Evolutionary conservation across 306 rosid species (phyloP).

Genomic region (Sphenostylis stenocarpa): DNA sequence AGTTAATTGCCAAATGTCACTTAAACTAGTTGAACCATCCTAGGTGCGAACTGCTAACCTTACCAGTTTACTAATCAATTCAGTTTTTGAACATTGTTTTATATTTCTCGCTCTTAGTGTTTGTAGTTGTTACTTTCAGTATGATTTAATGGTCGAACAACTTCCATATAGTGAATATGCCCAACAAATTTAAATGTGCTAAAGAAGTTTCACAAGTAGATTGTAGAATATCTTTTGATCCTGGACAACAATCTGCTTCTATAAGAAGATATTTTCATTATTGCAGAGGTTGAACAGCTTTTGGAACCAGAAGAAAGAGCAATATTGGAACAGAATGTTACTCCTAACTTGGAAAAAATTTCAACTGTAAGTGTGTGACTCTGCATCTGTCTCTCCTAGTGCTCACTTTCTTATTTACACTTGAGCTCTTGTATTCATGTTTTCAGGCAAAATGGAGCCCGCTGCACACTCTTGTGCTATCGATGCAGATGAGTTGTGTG

Average conservation of each 20-base stretch:
- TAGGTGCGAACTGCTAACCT: background rate
- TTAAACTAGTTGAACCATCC: constrained; percentile 13
- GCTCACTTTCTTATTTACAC: constrained; percentile 12
- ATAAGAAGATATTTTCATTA: constrained; percentile 19
- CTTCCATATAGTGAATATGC: background rate
- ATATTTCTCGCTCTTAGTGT: background rate
- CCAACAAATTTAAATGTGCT: background rate
- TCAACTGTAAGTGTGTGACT: constrained; percentile 60
- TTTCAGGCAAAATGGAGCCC: constrained; percentile 83
- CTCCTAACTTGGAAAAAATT: constrained; percentile 64
- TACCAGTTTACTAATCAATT: background rate
- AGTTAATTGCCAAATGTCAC: background rate
- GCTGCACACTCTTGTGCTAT: constrained; percentile 70
- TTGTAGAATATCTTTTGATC: constrained; percentile 6
- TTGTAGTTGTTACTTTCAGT: constrained; percentile 6
- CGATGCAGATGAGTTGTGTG: constrained; percentile 64
- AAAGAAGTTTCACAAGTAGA: constrained; percentile 17
- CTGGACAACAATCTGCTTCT: background rate
- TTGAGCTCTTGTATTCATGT: constrained; percentile 12
- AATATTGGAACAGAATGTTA: constrained; percentile 62
- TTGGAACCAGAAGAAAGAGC: constrained; percentile 79
- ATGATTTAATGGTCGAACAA: constrained; percentile 7
- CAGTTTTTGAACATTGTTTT: background rate
- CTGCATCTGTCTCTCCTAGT: constrained; percentile 22
- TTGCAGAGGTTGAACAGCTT: constrained; percentile 87